Conservation (phyloP, 1,284 basidiomycete species). For the Trametes pubescens region DNA sequence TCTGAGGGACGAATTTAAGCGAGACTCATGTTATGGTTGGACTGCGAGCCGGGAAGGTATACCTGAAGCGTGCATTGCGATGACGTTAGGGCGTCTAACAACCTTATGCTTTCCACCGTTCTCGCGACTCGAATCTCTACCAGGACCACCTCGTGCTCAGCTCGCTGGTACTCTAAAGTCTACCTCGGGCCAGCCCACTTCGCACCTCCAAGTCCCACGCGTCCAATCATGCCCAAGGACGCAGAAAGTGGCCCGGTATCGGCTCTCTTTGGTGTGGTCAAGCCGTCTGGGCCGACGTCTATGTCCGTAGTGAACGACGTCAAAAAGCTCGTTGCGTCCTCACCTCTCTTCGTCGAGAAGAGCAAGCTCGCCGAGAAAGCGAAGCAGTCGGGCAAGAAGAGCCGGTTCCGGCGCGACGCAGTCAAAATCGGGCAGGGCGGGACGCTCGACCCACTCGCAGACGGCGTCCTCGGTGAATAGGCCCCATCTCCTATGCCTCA, state of each 20-base stretch:
- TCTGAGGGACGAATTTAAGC: too few species aligned
- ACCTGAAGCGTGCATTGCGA: neutral
- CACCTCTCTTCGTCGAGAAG: conserved; percentile 79
- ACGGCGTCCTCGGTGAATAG: conserved; percentile 81
- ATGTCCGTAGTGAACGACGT: conserved; percentile 92
- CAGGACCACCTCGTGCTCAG: neutral
- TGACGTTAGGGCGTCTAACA: neutral
- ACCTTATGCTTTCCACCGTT: conserved; percentile 15
- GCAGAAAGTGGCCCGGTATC: conserved; percentile 69
- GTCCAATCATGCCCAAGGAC: conserved; percentile 68
- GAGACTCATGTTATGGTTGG: neutral
- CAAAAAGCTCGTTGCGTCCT: conserved; percentile 82
- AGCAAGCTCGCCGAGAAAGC: conserved; percentile 59
- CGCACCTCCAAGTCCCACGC: neutral
- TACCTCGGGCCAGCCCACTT: conserved; percentile 2
- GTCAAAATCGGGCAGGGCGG: conserved; percentile 93
- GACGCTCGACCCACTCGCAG: conserved; percentile 97
- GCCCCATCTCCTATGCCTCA: neutral
- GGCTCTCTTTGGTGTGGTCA: conserved; percentile 84
- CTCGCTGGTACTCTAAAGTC: conserved; percentile 8
- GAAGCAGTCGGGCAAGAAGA: conserved; percentile 46
- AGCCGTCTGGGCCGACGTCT: conserved; percentile 89
- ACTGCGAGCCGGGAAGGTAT: neutral
- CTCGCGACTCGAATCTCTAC: neutral
- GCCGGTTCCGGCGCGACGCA: conserved; percentile 50